Evolutionary conservation across 1,139 yeast genomes (phyloP), one percentile per base, ranked within the genome.

Genomic region (Diutina catenulata): DNA sequence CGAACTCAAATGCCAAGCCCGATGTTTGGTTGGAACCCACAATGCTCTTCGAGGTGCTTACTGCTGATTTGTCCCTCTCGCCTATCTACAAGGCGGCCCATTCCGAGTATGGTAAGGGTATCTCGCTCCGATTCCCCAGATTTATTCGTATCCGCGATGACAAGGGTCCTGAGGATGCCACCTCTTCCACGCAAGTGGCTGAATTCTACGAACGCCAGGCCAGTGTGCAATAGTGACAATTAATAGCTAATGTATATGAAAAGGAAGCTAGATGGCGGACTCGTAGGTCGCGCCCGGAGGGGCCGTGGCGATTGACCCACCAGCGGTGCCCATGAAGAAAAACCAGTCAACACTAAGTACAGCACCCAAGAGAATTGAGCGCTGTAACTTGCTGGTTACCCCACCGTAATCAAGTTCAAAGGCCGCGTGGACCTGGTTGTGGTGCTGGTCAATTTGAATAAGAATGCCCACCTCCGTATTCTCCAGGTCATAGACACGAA

Each of bases 11-110:
- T 47, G 82, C 86, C 1, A 65, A 62, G 21, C 97, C 98, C 0
- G 97, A 91, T 55, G 91, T 91, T 10, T 91, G 98, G 98, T 83
- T 91, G 52, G 95, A 91, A 49, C 97, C 99, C 3, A 70, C 80
- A 0, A 62, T 68, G 37, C 68, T 91, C 5, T 88, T 94, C 64
- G 99, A 91, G 57, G 95, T 91, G 1, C 68, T 87, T 43, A 84
- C 95, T 1, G 99, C 99, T 0, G 98, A 91, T 59, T 66, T 91
- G 39, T 86, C 96, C 0, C 70, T 91, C 41, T 82, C 95, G 38
- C 99, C 99, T 0, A 67, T 87, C 9, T 91, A 91, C 56, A 87
- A 86, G 51, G 95, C 97, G 0, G 97, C 94, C 2, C 75, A 74
- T 29, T 70, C 71, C 26, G 74, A 74, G 41, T 73, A 79, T 44